Base-by-base conservation (phyloP, 176 grass and related monocot genomes). In the Avena atlantica region DNA sequence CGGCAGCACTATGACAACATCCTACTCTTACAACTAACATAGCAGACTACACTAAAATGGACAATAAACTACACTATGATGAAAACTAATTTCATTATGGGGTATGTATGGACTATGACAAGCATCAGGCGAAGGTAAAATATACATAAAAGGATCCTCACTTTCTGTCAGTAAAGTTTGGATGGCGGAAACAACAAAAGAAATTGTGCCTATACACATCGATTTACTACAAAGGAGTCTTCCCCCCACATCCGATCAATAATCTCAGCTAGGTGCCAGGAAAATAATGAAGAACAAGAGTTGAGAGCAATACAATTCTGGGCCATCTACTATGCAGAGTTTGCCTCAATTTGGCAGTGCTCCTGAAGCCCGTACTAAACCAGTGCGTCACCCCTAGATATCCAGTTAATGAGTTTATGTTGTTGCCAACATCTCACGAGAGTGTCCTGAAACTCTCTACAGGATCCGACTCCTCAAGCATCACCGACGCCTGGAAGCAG, bases 381-480 rank as follows among this genome's bases (percentile, higher is more conserved):
- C 63, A 16, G 27, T 67, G 64, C 2, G 31, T 34, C 16, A 67
- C 64, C 64, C 64, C 27, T 34, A 67, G 63, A 34, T 67, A 6
- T 67, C 12, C 19, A 29, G 24, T 65, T 12, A 21, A 47, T n/a
- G 42, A 48, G 9, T 31, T 77, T 4, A 20, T 76, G 50, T 34
- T 77, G 20, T 2, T 83, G 47, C n/a, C 13, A 52, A 10, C 19
- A 70, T 27, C 53, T 98, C 85, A 94, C 74, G 79, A 74, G 50
- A 96, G 49, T 7, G 85, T 91, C 47, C 73, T 93, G 76, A 92
- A 98, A 71, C 85, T 92, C 81, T 98, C 93, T 31, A 98, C 84
- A 81, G 96, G 93, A 91, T 98, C 90, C 4, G 93, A 94, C 69
- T 98, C 97, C 83, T 96, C 97, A 1, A 98, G 89, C 92, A 98